Percentiles rank a stretch among this genome's conserved stretches.
Conservation (phyloP, 2,329 filamentous ascomycete genomes). For the Ceratocystis destructans region DNA sequence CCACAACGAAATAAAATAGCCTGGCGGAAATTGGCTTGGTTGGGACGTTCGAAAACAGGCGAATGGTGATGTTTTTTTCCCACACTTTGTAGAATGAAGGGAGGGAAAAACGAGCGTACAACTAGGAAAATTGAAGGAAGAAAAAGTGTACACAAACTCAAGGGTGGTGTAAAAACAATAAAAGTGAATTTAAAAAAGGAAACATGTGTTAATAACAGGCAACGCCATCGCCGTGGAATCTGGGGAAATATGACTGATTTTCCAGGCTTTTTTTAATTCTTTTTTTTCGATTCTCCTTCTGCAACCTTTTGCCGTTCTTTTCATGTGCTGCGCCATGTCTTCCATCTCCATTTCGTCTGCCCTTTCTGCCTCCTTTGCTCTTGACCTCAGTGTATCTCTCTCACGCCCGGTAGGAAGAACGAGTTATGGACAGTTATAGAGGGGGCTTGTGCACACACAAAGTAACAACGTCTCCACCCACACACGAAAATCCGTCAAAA, state of each 20-base stretch:
- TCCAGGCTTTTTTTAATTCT: not conserved
- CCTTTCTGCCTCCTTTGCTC: too few relatives aligned
- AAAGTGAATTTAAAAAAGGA: not conserved
- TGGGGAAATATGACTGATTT: not conserved
- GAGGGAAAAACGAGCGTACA: not conserved
- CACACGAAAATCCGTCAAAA: conserved; percentile 1
- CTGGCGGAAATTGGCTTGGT: not conserved
- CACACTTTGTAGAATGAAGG: not conserved
- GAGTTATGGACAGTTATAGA: not conserved
- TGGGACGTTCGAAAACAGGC: not conserved
- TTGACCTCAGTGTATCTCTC: too few relatives aligned
- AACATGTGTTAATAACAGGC: not conserved
- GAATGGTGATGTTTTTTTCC: not conserved
- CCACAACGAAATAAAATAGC: not conserved
- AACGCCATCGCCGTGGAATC: not conserved
- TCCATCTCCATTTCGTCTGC: too few relatives aligned
- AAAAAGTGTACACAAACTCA: not conserved
- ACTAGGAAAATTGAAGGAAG: not conserved
- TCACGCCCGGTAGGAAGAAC: not conserved
- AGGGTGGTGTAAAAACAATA: too few relatives aligned
- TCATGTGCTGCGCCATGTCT: too few relatives aligned
- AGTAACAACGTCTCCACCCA: conserved; percentile 2
- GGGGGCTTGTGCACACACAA: conserved; percentile 1
- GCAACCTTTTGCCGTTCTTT: too few relatives aligned
- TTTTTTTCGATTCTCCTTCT: not conserved